Evolutionary conservation across 139 green algal genomes (phyloP).

Genomic region (Tetradesmus obliquus): DNA sequence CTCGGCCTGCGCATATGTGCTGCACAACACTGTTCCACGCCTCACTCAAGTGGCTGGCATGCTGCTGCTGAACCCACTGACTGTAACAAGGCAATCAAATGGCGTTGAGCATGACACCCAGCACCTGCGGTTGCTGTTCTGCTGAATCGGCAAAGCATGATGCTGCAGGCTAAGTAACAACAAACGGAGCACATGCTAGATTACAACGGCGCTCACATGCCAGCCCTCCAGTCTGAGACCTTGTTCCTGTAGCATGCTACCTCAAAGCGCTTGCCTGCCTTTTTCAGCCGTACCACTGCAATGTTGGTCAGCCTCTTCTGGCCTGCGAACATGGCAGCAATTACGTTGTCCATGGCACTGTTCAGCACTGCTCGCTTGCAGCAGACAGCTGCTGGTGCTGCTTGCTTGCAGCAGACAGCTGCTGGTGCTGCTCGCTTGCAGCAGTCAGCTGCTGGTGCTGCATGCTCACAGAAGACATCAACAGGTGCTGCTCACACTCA

Average conservation of each 20-base stretch:
- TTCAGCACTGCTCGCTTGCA: not conserved
- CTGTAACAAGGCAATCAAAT: no score
- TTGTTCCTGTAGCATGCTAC: conserved; percentile 99
- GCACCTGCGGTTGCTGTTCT: no score
- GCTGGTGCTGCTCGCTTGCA: not conserved
- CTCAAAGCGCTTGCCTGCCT: conserved; percentile 95
- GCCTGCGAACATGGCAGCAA: conserved; percentile 67
- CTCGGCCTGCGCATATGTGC: no score
- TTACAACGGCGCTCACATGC: conserved; percentile 72
- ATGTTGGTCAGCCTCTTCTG: conserved; percentile 99
- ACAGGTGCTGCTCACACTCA: no score
- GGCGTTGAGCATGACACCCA: no score
- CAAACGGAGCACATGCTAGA: not conserved
- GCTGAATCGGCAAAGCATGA: not conserved
- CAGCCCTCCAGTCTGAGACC: conserved; percentile 89
- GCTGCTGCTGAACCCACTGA: not conserved
- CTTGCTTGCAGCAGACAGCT: not conserved
- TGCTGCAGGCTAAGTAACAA: not conserved
- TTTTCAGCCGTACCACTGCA: conserved; percentile 94
- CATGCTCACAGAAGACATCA: not conserved
- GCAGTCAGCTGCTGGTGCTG: not conserved
- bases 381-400: not conserved
- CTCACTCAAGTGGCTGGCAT: no score
- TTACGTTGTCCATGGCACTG: not conserved
- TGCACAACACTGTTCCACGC: no score